These are phyloP conservation scores for Graphilbum sp. DNA, from an alignment of 2,329 filamentous ascomycete genomes.

Conservation along the genomic window DNA sequence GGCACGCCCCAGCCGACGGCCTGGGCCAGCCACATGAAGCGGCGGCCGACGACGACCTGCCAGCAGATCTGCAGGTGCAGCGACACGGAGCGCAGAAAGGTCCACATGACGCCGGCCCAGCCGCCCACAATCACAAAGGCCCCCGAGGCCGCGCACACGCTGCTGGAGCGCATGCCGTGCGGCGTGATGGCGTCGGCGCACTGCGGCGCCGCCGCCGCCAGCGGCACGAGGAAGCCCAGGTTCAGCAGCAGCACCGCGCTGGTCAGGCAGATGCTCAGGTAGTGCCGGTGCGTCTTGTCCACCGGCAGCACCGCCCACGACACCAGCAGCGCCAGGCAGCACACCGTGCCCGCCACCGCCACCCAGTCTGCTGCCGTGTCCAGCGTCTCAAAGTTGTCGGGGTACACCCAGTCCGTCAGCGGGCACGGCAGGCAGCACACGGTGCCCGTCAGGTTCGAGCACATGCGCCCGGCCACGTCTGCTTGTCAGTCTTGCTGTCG, in stretches of 20 bases:
- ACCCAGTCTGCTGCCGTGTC: constrained; percentile 64
- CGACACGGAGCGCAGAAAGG: constrained; percentile 76
- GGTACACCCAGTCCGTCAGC: constrained; percentile 58
- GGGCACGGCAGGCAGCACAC: constrained; percentile 86
- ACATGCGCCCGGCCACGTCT: constrained; percentile 42
- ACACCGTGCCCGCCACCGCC: constrained; percentile 55
- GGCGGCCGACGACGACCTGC: constrained; percentile 76
- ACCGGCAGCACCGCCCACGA: constrained; percentile 70
- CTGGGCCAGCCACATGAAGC: constrained; percentile 78
- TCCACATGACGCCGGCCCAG: constrained; percentile 73
- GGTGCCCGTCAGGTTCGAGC: constrained; percentile 30
- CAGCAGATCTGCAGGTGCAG: constrained; percentile 97
- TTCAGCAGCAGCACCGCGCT: constrained; percentile 63
- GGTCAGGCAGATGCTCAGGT: constrained; percentile 77
- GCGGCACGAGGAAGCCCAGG: constrained; percentile 79
- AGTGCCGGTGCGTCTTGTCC: constrained; percentile 83
- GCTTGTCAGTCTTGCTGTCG: not conserved
- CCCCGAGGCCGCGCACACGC: constrained; percentile 77
- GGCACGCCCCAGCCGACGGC: constrained; percentile 73
- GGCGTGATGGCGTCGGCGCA: constrained; percentile 87
- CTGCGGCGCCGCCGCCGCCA: constrained; percentile 61
- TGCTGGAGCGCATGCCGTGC: constrained; percentile 71
- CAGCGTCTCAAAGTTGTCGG: constrained; percentile 40
- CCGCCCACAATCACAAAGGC: constrained; percentile 75
- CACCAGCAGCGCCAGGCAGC: constrained; percentile 58